Evolutionary conservation across 495 filamentous ascomycete genomes (phyloP), one percentile per base, ranked within the genome.

Genomic region (Aspergillus carlsbadensis): DNA sequence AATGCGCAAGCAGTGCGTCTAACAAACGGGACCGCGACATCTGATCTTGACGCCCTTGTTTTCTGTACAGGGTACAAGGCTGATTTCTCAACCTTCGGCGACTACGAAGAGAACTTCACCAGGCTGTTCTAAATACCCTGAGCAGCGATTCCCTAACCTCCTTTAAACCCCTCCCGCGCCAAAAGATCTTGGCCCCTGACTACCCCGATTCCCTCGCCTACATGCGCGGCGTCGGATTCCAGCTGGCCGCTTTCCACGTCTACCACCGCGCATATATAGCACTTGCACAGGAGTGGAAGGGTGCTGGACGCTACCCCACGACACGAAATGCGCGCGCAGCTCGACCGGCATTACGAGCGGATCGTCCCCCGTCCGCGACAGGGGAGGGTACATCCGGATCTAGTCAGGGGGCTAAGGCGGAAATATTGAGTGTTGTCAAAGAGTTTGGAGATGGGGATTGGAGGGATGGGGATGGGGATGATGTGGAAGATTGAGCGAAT

Each of bases 121-220:
- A 47, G 24, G 8, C 20, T 26, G n/a, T n/a, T n/a, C n/a, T n/a
- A n/a, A n/a, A n/a, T n/a, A n/a, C n/a, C n/a, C n/a, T n/a, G n/a
- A n/a, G n/a, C n/a, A n/a, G n/a, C n/a, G n/a, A 29, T 47, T 26
- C 34, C 49, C 5, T 6, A 11, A 5, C 36, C 36, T 11, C 36
- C 2, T 21, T 44, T 21, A 60, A 47, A 5, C 41, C 59, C 8
- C 55, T 66, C 33, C 58, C 73, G 46, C 73, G 63, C 57, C 68
- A 70, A 60, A 73, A 72, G 51, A 33, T 77, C 40, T 70, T 71
- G 54, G 71, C 72, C n/a, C 66, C 70, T 10, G 40, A 55, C 24
- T 66, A 73, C 56, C 66, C 71, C 7, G 64, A 69, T 45, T 68
- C 64, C 21, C 51, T 65, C 18, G 68, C 62, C 13, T 35, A 70